Percentiles rank a stretch among this genome's conserved stretches.
These are phyloP conservation scores for Stylonectria norvegica DNA, from an alignment of 2,329 filamentous ascomycete species.

Conservation along the genomic window DNA sequence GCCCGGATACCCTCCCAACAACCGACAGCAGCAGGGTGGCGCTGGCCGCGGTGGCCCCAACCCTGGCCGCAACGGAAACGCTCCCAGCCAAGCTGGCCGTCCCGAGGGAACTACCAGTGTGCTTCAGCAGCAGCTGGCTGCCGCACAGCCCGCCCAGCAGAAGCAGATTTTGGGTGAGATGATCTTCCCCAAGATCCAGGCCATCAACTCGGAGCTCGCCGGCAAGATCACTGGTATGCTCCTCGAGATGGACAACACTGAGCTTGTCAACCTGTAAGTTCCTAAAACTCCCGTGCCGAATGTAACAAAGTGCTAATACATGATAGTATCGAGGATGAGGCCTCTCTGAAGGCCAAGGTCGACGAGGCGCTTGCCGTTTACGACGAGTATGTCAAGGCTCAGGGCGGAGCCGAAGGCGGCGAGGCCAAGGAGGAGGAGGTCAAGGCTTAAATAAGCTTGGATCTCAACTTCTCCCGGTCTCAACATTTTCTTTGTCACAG, in stretches of 20 bases:
- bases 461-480: conserved; percentile 5
- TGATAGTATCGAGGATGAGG: conserved; percentile 81
- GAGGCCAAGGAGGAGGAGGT: conserved; percentile 50
- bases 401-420: conserved; percentile 43
- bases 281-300: conserved; percentile 1
- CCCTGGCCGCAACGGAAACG: conserved; percentile 43
- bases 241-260: conserved; percentile 96
- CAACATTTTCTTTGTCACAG: conserved; percentile 29
- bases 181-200: conserved; percentile 97
- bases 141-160: conserved; percentile 69
- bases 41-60: conserved; percentile 45
- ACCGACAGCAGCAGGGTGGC: conserved; percentile 51
- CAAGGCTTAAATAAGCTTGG: conserved; percentile 35
- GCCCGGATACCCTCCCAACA: conserved; percentile 57
- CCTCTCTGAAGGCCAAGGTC: conserved; percentile 88
- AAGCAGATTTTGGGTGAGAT: conserved; percentile 98
- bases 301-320: conserved; percentile 13
- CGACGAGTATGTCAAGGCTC: conserved; percentile 96
- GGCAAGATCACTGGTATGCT: conserved; percentile 99
- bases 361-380: conserved; percentile 96
- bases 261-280: conserved; percentile 93
- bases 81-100: conserved; percentile 48
- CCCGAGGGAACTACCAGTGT: conserved; percentile 34
- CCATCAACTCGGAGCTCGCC: conserved; percentile 89
- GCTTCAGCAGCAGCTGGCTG: conserved; percentile 57